A percentile compares a stretch with the other conserved stretches of the same genome.
Conservation (phyloP, 2,329 filamentous ascomycete species). For the Dactylellina sp. region DNA sequence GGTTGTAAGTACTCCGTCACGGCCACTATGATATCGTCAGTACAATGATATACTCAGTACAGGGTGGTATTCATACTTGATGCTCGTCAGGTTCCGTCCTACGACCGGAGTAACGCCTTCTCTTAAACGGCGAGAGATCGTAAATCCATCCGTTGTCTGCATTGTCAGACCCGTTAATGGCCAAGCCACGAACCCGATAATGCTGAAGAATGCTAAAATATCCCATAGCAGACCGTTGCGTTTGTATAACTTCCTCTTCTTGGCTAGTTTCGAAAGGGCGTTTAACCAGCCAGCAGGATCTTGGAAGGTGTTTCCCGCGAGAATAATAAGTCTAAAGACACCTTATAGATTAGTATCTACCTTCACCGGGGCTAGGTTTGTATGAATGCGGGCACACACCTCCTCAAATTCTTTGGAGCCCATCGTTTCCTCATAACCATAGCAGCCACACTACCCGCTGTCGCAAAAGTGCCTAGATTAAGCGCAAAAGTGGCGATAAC, state of each 20-base stretch:
- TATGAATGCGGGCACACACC: constrained; percentile 3
- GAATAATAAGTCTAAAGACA: constrained; percentile 25
- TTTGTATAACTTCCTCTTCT: constrained; percentile 32
- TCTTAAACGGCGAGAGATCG: constrained; percentile 23
- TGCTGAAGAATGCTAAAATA: constrained; percentile 40
- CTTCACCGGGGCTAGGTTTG: too few species aligned
- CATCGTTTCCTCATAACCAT: constrained; percentile 51
- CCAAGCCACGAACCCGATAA: constrained; percentile 51
- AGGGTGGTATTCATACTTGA: constrained; percentile 29
- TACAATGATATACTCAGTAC: background rate
- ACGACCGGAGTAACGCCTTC: constrained; percentile 24
- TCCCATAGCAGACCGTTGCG: constrained; percentile 42
- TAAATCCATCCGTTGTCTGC: constrained; percentile 44
- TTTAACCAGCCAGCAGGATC: constrained; percentile 43
- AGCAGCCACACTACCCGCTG: constrained; percentile 35
- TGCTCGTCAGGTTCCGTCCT: constrained; percentile 37
- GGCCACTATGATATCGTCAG: constrained; percentile 16
- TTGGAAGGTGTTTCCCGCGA: constrained; percentile 40
- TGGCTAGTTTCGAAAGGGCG: constrained; percentile 14
- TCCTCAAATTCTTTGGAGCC: constrained; percentile 40
- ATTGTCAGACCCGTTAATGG: constrained; percentile 49
- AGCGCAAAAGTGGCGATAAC: constrained; percentile 48
- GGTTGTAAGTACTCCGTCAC: constrained; percentile 35
- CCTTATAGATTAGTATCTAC: background rate
- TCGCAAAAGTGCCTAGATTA: constrained; percentile 35